Conservation (phyloP, 306 rosid genomes). For the Fragaria nilgerrensis region DNA sequence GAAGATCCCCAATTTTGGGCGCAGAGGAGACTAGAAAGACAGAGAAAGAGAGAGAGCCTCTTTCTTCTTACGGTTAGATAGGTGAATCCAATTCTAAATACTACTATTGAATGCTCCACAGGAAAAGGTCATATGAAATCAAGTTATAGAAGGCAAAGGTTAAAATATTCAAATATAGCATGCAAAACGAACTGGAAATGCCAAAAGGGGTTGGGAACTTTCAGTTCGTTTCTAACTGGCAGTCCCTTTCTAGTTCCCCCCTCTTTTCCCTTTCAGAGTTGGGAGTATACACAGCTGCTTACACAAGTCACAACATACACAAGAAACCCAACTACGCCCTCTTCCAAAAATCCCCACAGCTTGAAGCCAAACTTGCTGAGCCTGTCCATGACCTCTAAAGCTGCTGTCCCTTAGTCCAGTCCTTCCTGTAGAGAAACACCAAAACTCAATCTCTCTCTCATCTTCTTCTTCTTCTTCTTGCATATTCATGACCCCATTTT, state of each 20-base stretch:
- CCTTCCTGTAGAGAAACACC: conserved; percentile 25
- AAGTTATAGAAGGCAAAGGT: neutral
- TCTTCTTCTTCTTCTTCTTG: conserved; percentile 1
- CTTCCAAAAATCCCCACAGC: conserved; percentile 32
- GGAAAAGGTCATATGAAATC: neutral
- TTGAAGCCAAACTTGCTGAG: conserved; percentile 82
- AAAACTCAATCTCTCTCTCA: conserved; percentile 23
- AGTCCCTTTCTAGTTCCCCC: conserved; percentile 35
- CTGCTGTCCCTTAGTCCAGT: conserved; percentile 50
- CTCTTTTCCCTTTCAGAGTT: conserved; percentile 26
- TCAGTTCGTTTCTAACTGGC: conserved; percentile 64
- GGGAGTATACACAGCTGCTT: neutral
- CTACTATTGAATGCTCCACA: neutral
- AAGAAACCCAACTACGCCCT: conserved; percentile 24
- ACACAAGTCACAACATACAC: conserved; percentile 22
- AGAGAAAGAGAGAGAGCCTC: neutral
- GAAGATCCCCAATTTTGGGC: conserved; percentile 21
- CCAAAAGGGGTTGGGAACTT: conserved; percentile 43
- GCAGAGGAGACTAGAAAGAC: neutral
- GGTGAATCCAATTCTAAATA: neutral
- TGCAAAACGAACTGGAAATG: conserved; percentile 51
- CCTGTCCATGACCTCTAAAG: conserved; percentile 63
- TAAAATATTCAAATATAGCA: conserved; percentile 17
- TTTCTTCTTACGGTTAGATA: conserved; percentile 1
- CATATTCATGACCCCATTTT: conserved; percentile 52